Evolutionary conservation across 1,139 yeast species (phyloP).

Genomic region (Candida frijolesensis): DNA sequence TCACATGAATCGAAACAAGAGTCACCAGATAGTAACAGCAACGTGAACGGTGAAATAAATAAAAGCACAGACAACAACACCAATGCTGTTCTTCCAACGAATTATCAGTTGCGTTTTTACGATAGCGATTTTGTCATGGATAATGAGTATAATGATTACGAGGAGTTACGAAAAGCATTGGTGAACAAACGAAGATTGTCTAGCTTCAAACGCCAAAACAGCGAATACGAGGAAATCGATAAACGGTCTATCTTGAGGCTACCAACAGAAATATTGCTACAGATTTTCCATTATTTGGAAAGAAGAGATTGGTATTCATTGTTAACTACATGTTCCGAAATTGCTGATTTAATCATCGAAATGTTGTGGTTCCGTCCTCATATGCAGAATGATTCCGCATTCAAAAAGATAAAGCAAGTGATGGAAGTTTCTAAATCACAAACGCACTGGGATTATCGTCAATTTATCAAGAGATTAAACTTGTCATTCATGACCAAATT

Average conservation of each 20-base stretch:
- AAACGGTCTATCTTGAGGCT: constrained; percentile 49
- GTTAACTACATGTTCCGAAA: constrained; percentile 75
- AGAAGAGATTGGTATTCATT: constrained; percentile 69
- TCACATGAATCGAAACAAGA: constrained; percentile 4
- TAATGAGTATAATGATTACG: constrained; percentile 33
- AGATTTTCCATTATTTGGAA: constrained; percentile 68
- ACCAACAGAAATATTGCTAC: constrained; percentile 80
- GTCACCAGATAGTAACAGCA: constrained; percentile 6
- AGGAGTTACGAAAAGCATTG: constrained; percentile 39
- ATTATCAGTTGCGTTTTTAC: constrained; percentile 16
- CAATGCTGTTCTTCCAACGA: neutral
- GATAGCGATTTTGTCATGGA: constrained; percentile 40
- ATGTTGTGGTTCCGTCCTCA: constrained; percentile 89
- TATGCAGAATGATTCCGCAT: constrained; percentile 57
- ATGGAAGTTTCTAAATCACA: constrained; percentile 50
- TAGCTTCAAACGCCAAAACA: constrained; percentile 15
- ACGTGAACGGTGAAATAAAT: constrained; percentile 10
- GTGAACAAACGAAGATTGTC: constrained; percentile 30
- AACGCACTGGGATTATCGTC: constrained; percentile 74
- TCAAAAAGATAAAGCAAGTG: constrained; percentile 52
- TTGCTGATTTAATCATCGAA: constrained; percentile 81
- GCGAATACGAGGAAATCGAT: constrained; percentile 10
- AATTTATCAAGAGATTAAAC: constrained; percentile 77
- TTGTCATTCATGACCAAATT: constrained; percentile 71
- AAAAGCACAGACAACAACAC: constrained; percentile 1